Evolutionary conservation across 345 rosid genomes (phyloP).

Genomic region (Eucalyptus sideroxylon): DNA sequence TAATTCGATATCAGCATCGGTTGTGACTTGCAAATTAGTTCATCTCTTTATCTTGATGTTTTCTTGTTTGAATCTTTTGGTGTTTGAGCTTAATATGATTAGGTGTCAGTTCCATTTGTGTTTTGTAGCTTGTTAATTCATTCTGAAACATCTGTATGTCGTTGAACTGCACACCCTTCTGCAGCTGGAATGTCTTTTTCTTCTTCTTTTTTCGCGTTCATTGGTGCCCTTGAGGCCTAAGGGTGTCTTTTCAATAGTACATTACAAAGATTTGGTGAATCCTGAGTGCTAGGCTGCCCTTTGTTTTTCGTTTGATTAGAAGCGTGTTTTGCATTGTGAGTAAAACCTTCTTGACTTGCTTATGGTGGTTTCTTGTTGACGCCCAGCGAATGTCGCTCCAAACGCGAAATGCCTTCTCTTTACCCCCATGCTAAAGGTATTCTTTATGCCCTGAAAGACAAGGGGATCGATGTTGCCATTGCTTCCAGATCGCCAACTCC

Average conservation of each 20-base stretch:
- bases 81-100: too few species aligned
- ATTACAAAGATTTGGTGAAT: neutral
- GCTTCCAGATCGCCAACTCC: conserved; percentile 62
- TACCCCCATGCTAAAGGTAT: conserved; percentile 43
- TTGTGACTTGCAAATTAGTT: neutral
- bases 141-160: too few species aligned
- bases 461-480: conserved; percentile 36
- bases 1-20: neutral
- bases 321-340: neutral
- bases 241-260: neutral
- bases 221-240: neutral
- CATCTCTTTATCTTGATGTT: too few species aligned
- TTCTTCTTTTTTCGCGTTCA: neutral
- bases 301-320: neutral
- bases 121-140: too few species aligned
- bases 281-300: neutral
- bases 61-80: too few species aligned
- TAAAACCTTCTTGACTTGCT: neutral
- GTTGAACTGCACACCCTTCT: too few species aligned
- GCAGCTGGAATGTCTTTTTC: too few species aligned
- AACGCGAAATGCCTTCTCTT: conserved; percentile 34
- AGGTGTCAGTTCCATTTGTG: too few species aligned
- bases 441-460: conserved; percentile 35
- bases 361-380: neutral
- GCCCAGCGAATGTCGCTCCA: conserved; percentile 31